Percentiles rank a stretch among this genome's conserved stretches.
These are phyloP conservation scores for Fusarium sp. DNA, from an alignment of 2,329 filamentous ascomycete species.

Conservation along the genomic window DNA sequence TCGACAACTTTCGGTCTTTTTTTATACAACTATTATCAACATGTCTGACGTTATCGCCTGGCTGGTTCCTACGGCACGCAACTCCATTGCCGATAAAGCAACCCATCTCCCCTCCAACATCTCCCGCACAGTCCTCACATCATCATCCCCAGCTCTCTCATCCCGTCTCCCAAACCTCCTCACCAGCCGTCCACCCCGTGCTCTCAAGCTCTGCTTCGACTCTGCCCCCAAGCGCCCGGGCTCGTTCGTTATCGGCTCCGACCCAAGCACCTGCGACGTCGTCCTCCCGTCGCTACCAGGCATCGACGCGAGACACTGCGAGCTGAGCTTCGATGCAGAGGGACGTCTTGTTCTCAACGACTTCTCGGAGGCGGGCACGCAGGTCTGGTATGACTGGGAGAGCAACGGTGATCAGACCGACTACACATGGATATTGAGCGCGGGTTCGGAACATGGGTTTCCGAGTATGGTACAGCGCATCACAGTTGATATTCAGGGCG, in stretches of 20 bases:
- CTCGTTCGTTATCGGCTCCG: slow-evolving; percentile 58
- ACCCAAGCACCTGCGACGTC: slow-evolving; percentile 55
- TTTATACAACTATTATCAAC: background rate
- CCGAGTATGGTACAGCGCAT: slow-evolving; percentile 54
- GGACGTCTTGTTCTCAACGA: slow-evolving; percentile 57
- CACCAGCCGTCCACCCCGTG: slow-evolving; percentile 47
- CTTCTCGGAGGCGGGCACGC: slow-evolving; percentile 56
- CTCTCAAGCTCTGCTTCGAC: slow-evolving; percentile 57
- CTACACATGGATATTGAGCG: slow-evolving; percentile 56
- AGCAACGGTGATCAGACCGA: slow-evolving; percentile 56
- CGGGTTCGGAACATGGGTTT: slow-evolving; percentile 53
- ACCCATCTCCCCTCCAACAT: slow-evolving; percentile 53
- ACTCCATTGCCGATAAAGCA: slow-evolving; percentile 54
- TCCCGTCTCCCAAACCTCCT: slow-evolving; percentile 51
- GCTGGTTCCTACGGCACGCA: slow-evolving; percentile 57
- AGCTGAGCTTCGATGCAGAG: slow-evolving; percentile 57
- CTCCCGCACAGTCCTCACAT: slow-evolving; percentile 46
- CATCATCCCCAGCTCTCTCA: slow-evolving; percentile 47
- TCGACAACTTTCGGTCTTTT: slow-evolving; percentile 10
- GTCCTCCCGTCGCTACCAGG: slow-evolving; percentile 55
- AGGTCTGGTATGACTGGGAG: slow-evolving; percentile 61
- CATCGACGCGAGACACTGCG: slow-evolving; percentile 57
- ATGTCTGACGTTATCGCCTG: slow-evolving; percentile 57
- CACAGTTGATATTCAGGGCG: slow-evolving; percentile 57
- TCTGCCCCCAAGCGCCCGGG: slow-evolving; percentile 53